Base-by-base conservation (phyloP, 495 filamentous ascomycete genomes). In the Lophiotrema nucula region DNA sequence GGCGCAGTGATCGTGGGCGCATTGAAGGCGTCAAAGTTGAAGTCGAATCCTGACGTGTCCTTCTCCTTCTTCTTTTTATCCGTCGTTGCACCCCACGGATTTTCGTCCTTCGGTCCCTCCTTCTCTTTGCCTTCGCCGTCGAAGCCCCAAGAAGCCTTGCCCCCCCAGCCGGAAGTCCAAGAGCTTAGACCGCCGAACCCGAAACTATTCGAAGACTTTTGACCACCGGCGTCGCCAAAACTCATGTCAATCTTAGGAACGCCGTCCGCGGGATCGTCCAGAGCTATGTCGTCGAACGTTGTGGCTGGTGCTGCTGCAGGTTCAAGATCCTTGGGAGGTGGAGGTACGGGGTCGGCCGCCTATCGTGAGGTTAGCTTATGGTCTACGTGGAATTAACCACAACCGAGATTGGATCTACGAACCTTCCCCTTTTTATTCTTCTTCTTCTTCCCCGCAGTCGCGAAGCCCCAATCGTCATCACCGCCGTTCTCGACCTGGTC, bases 381-480 rank as follows among this genome's bases (percentile, higher is more conserved):
- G 45, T n/a, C 31, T 51, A 65, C 56, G 44, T 57, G 50, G 51
- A 51, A 60, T 62, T 35, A 24, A 52, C 52, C n/a, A n/a, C 37
- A 62, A 55, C 45, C 47, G 46, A 50, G 35, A 50, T 58, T 58
- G n/a, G n/a, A n/a, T n/a, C n/a, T n/a, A 31, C 63, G 38, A 42
- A 63, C 60, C 62, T 68, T 68, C 18, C 64, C 67, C 55, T 69
- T 69, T 56, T 67, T 71, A 8, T 55, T 53, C 53, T 69, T 69
- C 63, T 62, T 67, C 55, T 71, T 72, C 53, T 69, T 69, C 47
- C 54, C 58, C 47, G 58, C 47, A 6, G 69, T 45, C 5, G 60
- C 49, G 35, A 74, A 77, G 15, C 62, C 62, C 21, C 72, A 73
- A 62, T 72, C 74, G 22, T 70, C 70, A n/a, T 77, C 73, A 1